Evolutionary conservation across 2,329 filamentous ascomycete species (phyloP).

Genomic region (Daldinia sp.): DNA sequence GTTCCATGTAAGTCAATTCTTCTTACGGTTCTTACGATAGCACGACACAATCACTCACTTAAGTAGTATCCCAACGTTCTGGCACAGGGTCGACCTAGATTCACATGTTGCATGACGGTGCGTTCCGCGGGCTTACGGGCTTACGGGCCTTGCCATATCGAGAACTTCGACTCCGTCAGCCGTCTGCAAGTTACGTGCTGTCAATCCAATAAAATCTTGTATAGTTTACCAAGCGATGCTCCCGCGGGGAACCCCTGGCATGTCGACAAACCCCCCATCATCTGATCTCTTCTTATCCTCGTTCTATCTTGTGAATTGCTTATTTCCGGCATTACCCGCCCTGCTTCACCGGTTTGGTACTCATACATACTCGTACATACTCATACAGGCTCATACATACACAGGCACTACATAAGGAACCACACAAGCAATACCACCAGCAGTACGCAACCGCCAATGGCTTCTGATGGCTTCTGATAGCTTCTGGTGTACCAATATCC

Average conservation of each 20-base stretch:
- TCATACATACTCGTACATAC: slow-evolving; percentile 1
- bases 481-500: neutral
- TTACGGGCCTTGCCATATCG: slow-evolving; percentile 18
- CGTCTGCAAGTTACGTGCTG: slow-evolving; percentile 5
- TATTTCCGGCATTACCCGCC: slow-evolving; percentile 31
- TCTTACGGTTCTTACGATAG: neutral
- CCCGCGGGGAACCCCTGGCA: slow-evolving; percentile 28
- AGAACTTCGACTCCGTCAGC: slow-evolving; percentile 17
- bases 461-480: too few relatives aligned
- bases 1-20: neutral
- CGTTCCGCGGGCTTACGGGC: slow-evolving; percentile 27
- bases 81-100: slow-evolving; percentile 19
- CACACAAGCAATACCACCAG: too few relatives aligned
- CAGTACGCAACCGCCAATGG: too few relatives aligned
- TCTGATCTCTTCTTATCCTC: slow-evolving; percentile 24
- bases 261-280: slow-evolving; percentile 21
- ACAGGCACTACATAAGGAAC: too few relatives aligned
- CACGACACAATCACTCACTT: slow-evolving; percentile 2
- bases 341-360: slow-evolving; percentile 26
- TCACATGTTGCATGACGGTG: slow-evolving; percentile 31
- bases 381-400: too few relatives aligned
- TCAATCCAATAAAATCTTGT: slow-evolving; percentile 19
- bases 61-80: slow-evolving; percentile 28
- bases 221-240: slow-evolving; percentile 7
- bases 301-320: neutral